Base-by-base conservation (phyloP, 345 rosid genomes). In the Diplotaxis tenuifolia region DNA sequence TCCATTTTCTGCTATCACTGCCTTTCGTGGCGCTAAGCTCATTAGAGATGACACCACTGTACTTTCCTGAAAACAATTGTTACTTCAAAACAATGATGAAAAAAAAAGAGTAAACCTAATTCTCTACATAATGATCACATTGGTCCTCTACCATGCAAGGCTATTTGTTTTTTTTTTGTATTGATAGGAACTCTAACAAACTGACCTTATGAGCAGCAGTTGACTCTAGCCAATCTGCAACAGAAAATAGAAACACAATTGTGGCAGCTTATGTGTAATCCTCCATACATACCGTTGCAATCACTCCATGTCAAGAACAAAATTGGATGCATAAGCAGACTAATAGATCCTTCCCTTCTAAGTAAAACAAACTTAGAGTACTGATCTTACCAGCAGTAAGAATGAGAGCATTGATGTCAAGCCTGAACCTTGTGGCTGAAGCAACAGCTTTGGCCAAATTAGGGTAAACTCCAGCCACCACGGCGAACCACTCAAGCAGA, bases 181-280 rank as follows among this genome's bases (percentile, higher is more conserved):
- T 34, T 4, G 16, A n/a, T 2, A 53, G 11, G 22, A 54, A 22
- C 62, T 32, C 22, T 32, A 67, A 71, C 2, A 50, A 62, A 4
- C 28, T 4, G 70, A 89, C 97, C 94, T 91, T 93, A 67, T 86
- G 87, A 84, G 94, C 76, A 78, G 98, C 97, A 65, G 87, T 88
- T 16, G 96, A 78, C 67, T 93, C 89, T 1, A 93, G 92, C 98
- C 98, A 93, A 65, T 86, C 87, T 1, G 96, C 92, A 74, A 83
- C 80, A n/a, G n/a, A n/a, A n/a, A n/a, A n/a, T n/a, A n/a, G n/a
- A n/a, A n/a, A n/a, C n/a, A n/a, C n/a, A n/a, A n/a, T n/a, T n/a
- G n/a, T n/a, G n/a, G n/a, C n/a, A n/a, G n/a, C n/a, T n/a, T n/a
- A n/a, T n/a, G n/a, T n/a, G n/a, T n/a, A n/a, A n/a, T n/a, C n/a